These are phyloP conservation scores for Acmispon strigosus DNA, from an alignment of 306 rosid species.

Conservation along the genomic window DNA sequence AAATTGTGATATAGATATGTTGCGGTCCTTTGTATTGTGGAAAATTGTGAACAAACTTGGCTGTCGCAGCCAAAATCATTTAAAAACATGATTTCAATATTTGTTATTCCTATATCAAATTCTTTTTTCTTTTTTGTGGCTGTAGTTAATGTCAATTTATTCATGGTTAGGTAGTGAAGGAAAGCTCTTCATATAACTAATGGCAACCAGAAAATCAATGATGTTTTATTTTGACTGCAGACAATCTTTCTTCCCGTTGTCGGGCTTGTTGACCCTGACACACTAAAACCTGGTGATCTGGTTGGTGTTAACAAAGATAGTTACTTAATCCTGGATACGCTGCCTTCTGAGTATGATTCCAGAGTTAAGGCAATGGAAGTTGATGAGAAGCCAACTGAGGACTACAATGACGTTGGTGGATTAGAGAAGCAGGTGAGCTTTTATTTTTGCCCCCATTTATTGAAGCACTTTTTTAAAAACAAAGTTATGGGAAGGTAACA, in stretches of 20 bases:
- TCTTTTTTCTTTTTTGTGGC: not conserved
- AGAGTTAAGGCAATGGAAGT: conserved; percentile 98
- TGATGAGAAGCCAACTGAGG: conserved; percentile 95
- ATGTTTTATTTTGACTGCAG: conserved; percentile 40
- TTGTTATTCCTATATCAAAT: not conserved
- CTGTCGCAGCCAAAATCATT: no score
- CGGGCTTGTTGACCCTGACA: conserved; percentile 97
- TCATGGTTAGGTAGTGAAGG: not conserved
- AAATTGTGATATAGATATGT: no score
- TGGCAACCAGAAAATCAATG: not conserved
- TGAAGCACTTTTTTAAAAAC: not conserved
- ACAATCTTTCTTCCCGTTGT: conserved; percentile 95
- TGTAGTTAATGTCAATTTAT: not conserved
- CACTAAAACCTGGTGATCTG: conserved; percentile 88
- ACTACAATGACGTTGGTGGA: conserved; percentile 91
- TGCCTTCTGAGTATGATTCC: conserved; percentile 95
- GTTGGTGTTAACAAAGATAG: conserved; percentile 98
- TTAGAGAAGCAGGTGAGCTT: conserved; percentile 74
- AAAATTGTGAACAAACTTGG: no score
- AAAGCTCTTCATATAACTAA: not conserved
- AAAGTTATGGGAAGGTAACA: not conserved
- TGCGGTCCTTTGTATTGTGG: no score
- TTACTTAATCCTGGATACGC: conserved; percentile 86
- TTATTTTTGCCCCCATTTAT: not conserved
- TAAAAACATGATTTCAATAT: no score